Conservation (phyloP, 73 alveolate species). For the Stentor roeselii region DNA sequence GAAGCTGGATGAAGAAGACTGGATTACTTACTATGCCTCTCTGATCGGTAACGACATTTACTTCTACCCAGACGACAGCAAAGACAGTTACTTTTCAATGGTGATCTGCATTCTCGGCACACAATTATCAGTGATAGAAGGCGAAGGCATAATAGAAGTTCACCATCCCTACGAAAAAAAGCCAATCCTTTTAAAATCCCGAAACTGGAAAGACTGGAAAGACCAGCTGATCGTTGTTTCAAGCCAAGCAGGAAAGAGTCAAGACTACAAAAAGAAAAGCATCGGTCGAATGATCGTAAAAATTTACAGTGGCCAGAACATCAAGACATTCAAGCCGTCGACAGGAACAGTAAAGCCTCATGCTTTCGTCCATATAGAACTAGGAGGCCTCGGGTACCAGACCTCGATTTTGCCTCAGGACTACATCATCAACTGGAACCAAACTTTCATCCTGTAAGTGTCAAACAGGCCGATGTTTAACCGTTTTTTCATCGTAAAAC, state of each 20-base stretch:
- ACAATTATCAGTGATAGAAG: neutral
- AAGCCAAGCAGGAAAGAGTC: neutral
- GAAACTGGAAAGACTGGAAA: neutral
- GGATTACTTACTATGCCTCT: constrained; percentile 21
- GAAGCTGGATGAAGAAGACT: constrained; percentile 1
- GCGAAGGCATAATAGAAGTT: neutral
- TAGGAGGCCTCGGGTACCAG: neutral
- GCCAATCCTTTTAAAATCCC: neutral
- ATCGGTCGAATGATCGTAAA: constrained; percentile 5
- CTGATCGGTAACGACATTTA: neutral
- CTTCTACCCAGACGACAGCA: neutral
- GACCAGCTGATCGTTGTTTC: neutral
- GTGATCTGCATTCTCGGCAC: constrained; percentile 1
- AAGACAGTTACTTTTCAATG: neutral
- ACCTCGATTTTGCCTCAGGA: constrained; percentile 1
- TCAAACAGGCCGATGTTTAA: neutral
- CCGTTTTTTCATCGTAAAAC: neutral
- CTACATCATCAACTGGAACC: neutral
- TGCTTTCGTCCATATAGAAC: neutral
- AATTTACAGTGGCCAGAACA: constrained; percentile 15
- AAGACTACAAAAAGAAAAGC: neutral
- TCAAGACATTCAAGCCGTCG: neutral
- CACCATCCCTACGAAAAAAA: neutral
- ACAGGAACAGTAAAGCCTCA: neutral
- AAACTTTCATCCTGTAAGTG: neutral